Percentiles rank a stretch among this genome's conserved stretches.
Conservation (phyloP, 2,329 filamentous ascomycete genomes). For the Fusarium staphyleae region DNA sequence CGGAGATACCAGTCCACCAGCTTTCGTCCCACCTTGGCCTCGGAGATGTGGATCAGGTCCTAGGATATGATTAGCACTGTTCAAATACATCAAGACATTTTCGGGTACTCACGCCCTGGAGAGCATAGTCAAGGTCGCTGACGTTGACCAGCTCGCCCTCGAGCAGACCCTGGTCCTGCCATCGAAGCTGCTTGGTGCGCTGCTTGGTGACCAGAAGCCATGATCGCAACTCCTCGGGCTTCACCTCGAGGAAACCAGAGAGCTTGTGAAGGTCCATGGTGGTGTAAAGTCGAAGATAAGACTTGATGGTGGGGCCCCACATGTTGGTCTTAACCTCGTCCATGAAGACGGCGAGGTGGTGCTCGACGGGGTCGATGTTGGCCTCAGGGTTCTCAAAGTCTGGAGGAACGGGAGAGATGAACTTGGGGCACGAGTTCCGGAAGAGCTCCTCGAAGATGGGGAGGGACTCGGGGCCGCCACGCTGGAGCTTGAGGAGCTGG, state of each 20-base stretch:
- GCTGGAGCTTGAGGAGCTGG: slow-evolving; percentile 95
- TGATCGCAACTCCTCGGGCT: slow-evolving; percentile 92
- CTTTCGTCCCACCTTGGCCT: slow-evolving; percentile 97
- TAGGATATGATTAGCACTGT: slow-evolving; percentile 44
- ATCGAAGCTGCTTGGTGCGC: slow-evolving; percentile 93
- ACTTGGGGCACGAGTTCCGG: slow-evolving; percentile 97
- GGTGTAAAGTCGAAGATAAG: slow-evolving; percentile 98
- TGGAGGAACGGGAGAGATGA: slow-evolving; percentile 95
- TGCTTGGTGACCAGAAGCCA: slow-evolving; percentile 99
- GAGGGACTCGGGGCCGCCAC: slow-evolving; percentile 91
- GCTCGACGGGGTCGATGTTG: slow-evolving; percentile 96
- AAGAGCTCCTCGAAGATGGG: slow-evolving; percentile 99
- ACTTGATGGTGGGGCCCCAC: slow-evolving; percentile 96
- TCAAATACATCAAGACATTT: not conserved
- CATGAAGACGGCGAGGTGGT: slow-evolving; percentile 98
- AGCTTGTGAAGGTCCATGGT: slow-evolving; percentile 99
- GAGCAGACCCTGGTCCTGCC: slow-evolving; percentile 84
- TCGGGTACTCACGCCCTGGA: slow-evolving; percentile 78
- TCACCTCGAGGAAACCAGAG: slow-evolving; percentile 93
- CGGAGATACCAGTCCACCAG: slow-evolving; percentile 99
- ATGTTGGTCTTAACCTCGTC: slow-evolving; percentile 99
- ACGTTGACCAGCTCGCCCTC: slow-evolving; percentile 93
- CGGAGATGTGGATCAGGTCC: slow-evolving; percentile 98
- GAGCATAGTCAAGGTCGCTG: slow-evolving; percentile 95
- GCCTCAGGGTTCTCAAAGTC: slow-evolving; percentile 97